phyloP scores from a whole-genome alignment of 495 filamentous ascomycete genomes.

The Penicillium lividum region DNA sequence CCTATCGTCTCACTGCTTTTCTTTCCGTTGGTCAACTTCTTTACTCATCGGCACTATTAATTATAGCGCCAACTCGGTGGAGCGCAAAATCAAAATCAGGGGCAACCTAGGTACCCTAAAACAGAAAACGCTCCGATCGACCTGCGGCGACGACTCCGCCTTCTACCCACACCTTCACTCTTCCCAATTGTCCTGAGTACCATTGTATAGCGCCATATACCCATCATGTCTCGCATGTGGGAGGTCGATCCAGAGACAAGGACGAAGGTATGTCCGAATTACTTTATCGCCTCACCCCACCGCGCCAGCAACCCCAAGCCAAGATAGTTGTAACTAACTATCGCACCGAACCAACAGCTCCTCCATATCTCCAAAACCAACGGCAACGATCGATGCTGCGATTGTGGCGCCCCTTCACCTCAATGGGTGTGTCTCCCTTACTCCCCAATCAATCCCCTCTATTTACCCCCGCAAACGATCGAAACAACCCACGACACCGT shows the following conservation, averaged over 20 bases:
- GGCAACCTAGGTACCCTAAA: constrained; percentile 11
- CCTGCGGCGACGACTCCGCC: constrained; percentile 13
- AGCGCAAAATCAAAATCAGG: constrained; percentile 16
- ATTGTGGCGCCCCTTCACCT: constrained; percentile 90
- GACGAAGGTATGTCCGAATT: constrained; percentile 67
- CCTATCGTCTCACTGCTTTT: constrained; percentile 13
- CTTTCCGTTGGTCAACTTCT: neutral
- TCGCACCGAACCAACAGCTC: constrained; percentile 55
- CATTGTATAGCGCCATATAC: constrained; percentile 10
- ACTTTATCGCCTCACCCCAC: constrained; percentile 9
- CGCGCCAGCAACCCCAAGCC: neutral
- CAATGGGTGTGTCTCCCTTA: constrained; percentile 68
- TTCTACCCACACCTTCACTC: constrained; percentile 5
- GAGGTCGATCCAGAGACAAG: constrained; percentile 96
- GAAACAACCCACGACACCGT: neutral
- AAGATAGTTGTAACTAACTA: constrained; percentile 18
- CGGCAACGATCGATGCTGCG: constrained; percentile 85
- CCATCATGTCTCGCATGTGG: constrained; percentile 73
- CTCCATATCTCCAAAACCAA: constrained; percentile 83
- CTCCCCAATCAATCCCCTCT: neutral
- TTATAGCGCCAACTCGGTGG: constrained; percentile 4
- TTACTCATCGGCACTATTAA: neutral
- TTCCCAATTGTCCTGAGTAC: constrained; percentile 8
- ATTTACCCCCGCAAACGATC: neutral
- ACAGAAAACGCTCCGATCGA: constrained; percentile 8